phyloP scores from a whole-genome alignment of 1,284 basidiomycete species.

The Butyriboletus regius region DNA sequence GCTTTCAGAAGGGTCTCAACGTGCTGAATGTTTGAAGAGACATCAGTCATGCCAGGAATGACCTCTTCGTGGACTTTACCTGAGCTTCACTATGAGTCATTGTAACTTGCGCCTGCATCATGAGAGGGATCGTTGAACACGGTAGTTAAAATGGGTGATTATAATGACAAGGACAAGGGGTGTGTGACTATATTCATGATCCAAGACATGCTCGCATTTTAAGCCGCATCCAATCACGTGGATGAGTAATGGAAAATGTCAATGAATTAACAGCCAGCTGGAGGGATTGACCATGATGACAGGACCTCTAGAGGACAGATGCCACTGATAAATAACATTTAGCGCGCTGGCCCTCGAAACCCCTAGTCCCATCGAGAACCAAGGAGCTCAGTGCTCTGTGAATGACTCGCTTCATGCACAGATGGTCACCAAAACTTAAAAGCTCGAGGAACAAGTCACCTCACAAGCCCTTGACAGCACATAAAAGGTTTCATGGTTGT shows the following conservation, averaged over 20 bases:
- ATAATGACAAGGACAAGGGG: constrained; percentile 3
- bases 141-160: neutral
- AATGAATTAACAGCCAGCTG: neutral
- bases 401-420: neutral
- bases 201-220: constrained; percentile 13
- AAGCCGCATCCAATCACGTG: constrained; percentile 21
- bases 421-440: neutral
- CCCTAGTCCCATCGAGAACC: neutral
- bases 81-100: constrained; percentile 22
- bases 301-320: neutral
- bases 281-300: neutral
- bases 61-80: constrained; percentile 12
- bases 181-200: neutral
- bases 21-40: constrained; percentile 41
- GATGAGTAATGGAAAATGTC: neutral
- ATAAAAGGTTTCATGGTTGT: constrained; percentile 18
- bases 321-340: neutral
- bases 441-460: neutral
- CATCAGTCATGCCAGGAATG: constrained; percentile 6
- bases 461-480: neutral
- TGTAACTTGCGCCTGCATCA: constrained; percentile 27
- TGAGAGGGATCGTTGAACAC: neutral
- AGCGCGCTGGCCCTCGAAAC: neutral
- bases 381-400: neutral
- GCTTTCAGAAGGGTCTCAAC: constrained; percentile 66